Conservation (phyloP, 257 asterid genomes). For the Mentha longifolia region DNA sequence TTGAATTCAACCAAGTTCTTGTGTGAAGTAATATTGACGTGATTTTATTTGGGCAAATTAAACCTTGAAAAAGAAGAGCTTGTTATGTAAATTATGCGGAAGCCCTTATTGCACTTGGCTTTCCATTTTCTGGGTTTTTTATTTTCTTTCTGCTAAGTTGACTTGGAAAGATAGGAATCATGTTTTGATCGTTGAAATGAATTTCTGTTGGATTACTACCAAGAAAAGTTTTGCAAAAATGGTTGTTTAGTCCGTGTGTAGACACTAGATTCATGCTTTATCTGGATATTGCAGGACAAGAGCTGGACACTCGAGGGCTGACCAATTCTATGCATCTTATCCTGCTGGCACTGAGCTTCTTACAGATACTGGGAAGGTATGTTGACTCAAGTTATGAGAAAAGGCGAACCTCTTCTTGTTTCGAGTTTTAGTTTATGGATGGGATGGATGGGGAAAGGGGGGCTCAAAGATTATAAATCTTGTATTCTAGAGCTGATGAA, state of each 20-base stretch:
- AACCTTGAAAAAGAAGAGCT: not conserved
- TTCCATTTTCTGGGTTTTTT: not conserved
- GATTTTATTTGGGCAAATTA: not conserved
- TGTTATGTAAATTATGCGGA: not conserved
- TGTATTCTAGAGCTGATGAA: not conserved
- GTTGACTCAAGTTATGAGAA: slow-evolving; percentile 12
- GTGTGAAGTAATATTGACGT: not conserved
- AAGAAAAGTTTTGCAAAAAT: not conserved
- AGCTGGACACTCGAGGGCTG: slow-evolving; percentile 92
- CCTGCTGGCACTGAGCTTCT: slow-evolving; percentile 97
- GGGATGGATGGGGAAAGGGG: not conserved
- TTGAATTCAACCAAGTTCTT: not conserved
- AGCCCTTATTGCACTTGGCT: slow-evolving; percentile 8
- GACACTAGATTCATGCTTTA: not conserved
- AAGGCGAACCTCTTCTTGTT: not conserved
- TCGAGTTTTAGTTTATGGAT: not conserved
- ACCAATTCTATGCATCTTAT: slow-evolving; percentile 92
- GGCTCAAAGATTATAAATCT: not conserved
- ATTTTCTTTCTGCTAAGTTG: too few species aligned
- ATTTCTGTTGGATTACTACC: slow-evolving; percentile 8
- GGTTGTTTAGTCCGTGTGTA: slow-evolving; percentile 18
- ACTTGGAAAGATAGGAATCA: not conserved
- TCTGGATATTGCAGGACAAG: slow-evolving; percentile 66
- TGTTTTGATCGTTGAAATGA: slow-evolving; percentile 1
- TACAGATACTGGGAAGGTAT: slow-evolving; percentile 79